Conservation (phyloP, 2,329 filamentous ascomycete genomes). For the Phaeosphaeriaceae sp. region DNA sequence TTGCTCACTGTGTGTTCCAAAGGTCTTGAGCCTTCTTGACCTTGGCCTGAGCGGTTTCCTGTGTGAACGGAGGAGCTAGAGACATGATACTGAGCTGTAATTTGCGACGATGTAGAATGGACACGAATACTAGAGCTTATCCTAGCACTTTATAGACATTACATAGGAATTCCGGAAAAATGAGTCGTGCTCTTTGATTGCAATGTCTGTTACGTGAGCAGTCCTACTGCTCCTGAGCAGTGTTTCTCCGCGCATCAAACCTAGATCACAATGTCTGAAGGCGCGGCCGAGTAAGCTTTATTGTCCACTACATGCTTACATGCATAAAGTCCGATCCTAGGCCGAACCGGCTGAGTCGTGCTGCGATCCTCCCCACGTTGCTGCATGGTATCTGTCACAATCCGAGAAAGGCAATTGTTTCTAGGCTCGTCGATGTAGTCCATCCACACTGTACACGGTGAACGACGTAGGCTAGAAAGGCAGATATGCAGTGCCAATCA, state of each 20-base stretch:
- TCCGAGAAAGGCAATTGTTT: no score
- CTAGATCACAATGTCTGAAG: background rate
- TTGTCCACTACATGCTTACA: background rate
- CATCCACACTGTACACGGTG: background rate
- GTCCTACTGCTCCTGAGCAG: background rate
- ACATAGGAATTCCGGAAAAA: no score
- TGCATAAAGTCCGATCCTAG: background rate
- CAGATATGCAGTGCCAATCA: background rate
- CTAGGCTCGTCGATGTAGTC: no score
- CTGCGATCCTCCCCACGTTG: no score
- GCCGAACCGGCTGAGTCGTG: background rate
- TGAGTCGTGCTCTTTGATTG: background rate
- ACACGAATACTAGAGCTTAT: background rate
- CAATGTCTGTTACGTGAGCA: background rate
- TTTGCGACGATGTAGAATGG: background rate
- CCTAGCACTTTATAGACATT: background rate
- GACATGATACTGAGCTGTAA: slow-evolving; percentile 43
- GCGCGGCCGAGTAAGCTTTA: background rate
- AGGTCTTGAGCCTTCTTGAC: slow-evolving; percentile 84
- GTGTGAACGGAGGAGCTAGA: slow-evolving; percentile 74
- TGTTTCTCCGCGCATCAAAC: background rate
- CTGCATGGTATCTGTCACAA: no score
- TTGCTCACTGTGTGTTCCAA: slow-evolving; percentile 76
- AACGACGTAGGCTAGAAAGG: background rate
- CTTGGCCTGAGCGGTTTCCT: slow-evolving; percentile 74